Evolutionary conservation across 768 basidiomycete species (phyloP), one percentile per base, ranked within the genome.

Genomic region (Saitozyma sp.): DNA sequence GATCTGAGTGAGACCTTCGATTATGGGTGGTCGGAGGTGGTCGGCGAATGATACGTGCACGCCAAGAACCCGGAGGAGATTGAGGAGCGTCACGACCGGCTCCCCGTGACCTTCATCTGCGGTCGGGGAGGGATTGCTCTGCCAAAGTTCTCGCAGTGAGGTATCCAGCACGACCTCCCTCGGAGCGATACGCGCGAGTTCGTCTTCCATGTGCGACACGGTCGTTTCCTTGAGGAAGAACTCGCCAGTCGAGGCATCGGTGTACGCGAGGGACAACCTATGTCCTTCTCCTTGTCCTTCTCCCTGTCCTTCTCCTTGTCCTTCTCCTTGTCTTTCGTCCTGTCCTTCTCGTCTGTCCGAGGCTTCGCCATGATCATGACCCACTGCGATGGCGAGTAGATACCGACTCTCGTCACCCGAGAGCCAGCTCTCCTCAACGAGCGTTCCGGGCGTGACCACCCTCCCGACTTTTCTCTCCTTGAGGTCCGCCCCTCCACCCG

Each of bases 381-480:
- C 64, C 61, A 65, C 11, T 37, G 75, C 80, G 45, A 94, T 82
- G 6, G 92, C 85, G 39, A 96, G 84, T 50, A 97, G 84, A 75
- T 91, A 96, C 69, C 95, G 93, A 74, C 92, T 94, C 78, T 92
- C 90, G 71, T 85, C 87, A 19, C 86, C 88, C 66, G 89, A 88
- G 59, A 94, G 77, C 80, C 95, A 95, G 0, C 88, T 84, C 74
- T 96, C 94, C 74, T 95, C 92, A 39, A 95, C 89, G 60, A 97
- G 85, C 5, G 94, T 97, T 39, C 94, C 94, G 6, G 94, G 93
- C 4, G 94, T 95, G 65, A 96, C 85, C 56, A 96, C 85, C 46
- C 94, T 87, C 50, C 85, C 86, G 37, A 97, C 91, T 19, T 89
- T 87, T 77, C 94, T 83, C 46, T 68, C 66, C 29, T 71, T 71